These are phyloP conservation scores for Jaltomata sinuosa DNA, from an alignment of 257 asterid genomes.

Conservation along the genomic window DNA sequence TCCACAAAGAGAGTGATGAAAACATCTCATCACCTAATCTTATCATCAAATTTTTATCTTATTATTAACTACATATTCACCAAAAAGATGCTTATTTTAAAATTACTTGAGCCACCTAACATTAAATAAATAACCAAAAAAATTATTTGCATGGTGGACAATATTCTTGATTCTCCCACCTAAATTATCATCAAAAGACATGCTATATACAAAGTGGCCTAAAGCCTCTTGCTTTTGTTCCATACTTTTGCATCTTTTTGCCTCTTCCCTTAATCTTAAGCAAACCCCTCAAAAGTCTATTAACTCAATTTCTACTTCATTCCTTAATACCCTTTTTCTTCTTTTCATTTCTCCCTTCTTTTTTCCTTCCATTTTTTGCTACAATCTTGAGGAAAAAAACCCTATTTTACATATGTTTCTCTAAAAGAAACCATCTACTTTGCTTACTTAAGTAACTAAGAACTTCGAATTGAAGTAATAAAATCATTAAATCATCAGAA, in stretches of 20 bases:
- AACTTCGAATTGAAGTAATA: too few species aligned
- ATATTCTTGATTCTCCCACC: conserved; percentile 1
- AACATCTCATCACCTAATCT: background rate
- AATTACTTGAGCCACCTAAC: background rate
- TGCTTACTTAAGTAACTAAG: too few species aligned
- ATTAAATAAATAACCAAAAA: background rate
- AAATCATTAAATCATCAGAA: too few species aligned
- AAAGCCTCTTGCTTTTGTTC: conserved; percentile 13
- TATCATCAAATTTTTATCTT: background rate
- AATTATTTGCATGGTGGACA: background rate
- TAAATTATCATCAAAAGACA: background rate
- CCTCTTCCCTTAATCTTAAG: background rate
- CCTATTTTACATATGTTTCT: background rate
- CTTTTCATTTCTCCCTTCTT: background rate
- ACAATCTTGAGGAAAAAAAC: background rate
- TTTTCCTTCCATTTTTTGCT: background rate
- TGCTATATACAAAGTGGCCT: conserved; percentile 8
- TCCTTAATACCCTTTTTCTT: background rate
- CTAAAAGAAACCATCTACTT: too few species aligned
- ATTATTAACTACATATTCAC: background rate
- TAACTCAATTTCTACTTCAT: background rate
- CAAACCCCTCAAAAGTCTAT: background rate
- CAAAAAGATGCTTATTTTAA: background rate
- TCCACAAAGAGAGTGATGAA: background rate
- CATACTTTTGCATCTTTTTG: conserved; percentile 1